phyloP scores from a whole-genome alignment of 163 green algal species.

The Chlamydomonas reinhardtii region DNA sequence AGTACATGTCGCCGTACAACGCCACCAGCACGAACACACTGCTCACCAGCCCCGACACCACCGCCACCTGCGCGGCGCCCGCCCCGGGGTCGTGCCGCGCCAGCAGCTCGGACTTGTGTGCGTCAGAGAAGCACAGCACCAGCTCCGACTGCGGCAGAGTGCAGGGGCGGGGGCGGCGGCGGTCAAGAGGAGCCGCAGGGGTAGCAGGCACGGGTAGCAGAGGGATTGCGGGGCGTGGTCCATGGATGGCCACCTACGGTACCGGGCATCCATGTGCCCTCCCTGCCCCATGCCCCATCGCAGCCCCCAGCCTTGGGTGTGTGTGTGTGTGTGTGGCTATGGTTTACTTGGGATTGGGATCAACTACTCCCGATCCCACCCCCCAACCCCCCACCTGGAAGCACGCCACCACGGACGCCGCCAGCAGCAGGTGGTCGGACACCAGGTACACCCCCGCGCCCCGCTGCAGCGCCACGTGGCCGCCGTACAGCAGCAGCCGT shows the following conservation, averaged over 20 bases:
- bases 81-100: not conserved
- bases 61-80: not conserved
- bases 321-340: no score
- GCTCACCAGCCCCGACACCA: not conserved
- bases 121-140: conserved; percentile 27
- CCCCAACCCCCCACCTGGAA: conserved; percentile 50
- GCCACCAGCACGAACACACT: not conserved
- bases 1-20: conserved; percentile 56
- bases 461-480: conserved; percentile 30
- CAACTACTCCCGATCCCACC: no score
- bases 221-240: no score
- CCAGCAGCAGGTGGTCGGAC: conserved; percentile 56
- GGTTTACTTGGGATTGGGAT: no score
- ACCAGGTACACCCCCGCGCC: not conserved
- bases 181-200: no score
- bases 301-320: no score
- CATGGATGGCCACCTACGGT: no score
- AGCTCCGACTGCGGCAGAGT: conserved; percentile 12
- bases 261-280: no score
- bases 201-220: no score
- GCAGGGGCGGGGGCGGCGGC: not conserved
- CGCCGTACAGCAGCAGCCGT: conserved; percentile 25
- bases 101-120: conserved; percentile 32
- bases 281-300: no score
- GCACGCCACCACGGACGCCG: conserved; percentile 49